Conservation (phyloP, 1,139 yeast genomes). For the Yamadazyma oceani region DNA sequence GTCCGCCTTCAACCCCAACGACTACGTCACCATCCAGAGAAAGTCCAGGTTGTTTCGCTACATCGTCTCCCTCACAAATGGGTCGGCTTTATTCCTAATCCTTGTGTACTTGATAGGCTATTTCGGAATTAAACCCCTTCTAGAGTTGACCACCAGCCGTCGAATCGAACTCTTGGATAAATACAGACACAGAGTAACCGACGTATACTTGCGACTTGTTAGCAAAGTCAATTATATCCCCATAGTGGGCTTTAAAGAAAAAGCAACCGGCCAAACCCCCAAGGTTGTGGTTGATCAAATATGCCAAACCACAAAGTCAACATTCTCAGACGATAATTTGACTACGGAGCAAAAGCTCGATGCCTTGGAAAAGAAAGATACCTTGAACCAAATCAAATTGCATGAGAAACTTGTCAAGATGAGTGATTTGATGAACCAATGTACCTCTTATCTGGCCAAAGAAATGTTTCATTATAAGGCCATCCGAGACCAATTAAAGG, state of each 20-base stretch:
- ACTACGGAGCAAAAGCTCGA: constrained; percentile 18
- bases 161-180: constrained; percentile 37
- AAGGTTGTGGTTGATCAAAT: constrained; percentile 42
- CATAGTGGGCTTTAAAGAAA: constrained; percentile 32
- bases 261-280: constrained; percentile 13
- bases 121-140: constrained; percentile 36
- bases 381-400: constrained; percentile 27
- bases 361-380: constrained; percentile 22
- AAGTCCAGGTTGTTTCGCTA: constrained; percentile 29
- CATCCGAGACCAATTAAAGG: constrained; percentile 32
- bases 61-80: constrained; percentile 34
- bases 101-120: constrained; percentile 34
- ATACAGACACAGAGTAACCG: constrained; percentile 35
- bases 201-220: constrained; percentile 35
- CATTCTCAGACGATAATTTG: constrained; percentile 11
- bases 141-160: constrained; percentile 31
- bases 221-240: constrained; percentile 42
- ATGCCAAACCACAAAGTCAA: constrained; percentile 37
- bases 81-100: constrained; percentile 34
- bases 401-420: constrained; percentile 26
- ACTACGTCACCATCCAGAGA: constrained; percentile 22
- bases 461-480: constrained; percentile 38
- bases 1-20: constrained; percentile 37
- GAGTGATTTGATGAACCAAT: constrained; percentile 22
- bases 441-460: constrained; percentile 29